Conservation (phyloP, 768 basidiomycete species). For the Naganishia vaughanmartiniae region DNA sequence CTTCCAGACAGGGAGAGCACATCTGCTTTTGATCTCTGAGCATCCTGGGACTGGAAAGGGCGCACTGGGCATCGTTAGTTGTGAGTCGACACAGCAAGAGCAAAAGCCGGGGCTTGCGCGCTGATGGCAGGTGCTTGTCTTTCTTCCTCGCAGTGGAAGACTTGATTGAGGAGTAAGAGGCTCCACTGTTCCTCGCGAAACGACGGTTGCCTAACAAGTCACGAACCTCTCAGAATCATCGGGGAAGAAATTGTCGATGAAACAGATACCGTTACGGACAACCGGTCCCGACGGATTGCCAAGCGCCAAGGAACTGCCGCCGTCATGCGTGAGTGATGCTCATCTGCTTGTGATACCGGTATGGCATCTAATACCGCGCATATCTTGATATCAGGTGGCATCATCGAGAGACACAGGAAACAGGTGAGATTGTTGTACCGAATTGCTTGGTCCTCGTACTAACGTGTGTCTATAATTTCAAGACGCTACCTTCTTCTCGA, state of each 20-base stretch:
- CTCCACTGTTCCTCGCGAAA: too few relatives aligned
- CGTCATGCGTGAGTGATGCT: conserved; percentile 59
- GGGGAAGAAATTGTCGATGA: conserved; percentile 95
- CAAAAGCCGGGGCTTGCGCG: neutral
- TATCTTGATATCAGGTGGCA: conserved; percentile 40
- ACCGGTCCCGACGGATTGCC: conserved; percentile 72
- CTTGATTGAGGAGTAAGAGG: conserved; percentile 61
- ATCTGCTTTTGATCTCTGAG: conserved; percentile 77
- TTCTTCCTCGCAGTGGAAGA: conserved; percentile 45
- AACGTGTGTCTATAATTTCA: neutral
- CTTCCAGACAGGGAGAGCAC: conserved; percentile 89
- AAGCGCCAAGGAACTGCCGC: conserved; percentile 68
- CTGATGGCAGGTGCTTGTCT: too few relatives aligned
- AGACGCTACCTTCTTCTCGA: conserved; percentile 23
- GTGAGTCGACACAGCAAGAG: conserved; percentile 30
- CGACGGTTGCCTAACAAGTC: neutral
- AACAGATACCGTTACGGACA: conserved; percentile 85
- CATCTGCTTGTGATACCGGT: neutral
- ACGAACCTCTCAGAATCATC: conserved; percentile 60
- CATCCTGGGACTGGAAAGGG: conserved; percentile 81
- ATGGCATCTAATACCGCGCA: neutral
- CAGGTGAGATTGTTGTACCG: conserved; percentile 1
- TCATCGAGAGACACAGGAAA: conserved; percentile 48
- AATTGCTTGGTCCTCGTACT: neutral
- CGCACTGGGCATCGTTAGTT: conserved; percentile 84